Base-by-base conservation (phyloP, 2,329 filamentous ascomycete species). In the Exophiala sideris region DNA sequence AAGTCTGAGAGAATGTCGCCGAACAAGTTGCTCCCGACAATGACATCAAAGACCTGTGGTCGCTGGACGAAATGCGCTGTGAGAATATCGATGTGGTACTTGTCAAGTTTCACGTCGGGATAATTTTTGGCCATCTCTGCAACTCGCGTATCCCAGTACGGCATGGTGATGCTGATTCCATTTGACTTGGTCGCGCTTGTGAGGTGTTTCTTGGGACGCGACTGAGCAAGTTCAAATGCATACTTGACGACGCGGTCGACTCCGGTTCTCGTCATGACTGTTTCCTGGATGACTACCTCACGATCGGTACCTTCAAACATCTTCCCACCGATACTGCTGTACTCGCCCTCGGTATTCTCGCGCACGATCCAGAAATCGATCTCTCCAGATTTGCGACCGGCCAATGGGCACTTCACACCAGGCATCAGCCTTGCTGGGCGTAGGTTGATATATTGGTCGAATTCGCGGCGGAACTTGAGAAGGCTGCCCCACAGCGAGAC, bases 141-240 rank as follows among this genome's bases (percentile, higher is more conserved):
- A 32, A 62, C 60, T 16, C 60, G 45, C 32, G 46, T 52, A 45
- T 62, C 60, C 60, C 60, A 62, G 51, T 60, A 62, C 65, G 87
- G 94, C 62, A 88, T 90, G 74, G 83, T 88, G 66, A 97, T 84
- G 85, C 97, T 97, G 60, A 99, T 89, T 77, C 94, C 94, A 74
- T 99, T 94, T 71, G 87, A 91, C 89, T 99, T 99, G 91, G 97
- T 99, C 79, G 97, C 97, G 71, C 92, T 97, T 73, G 94, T 94
- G 85, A 99, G 97, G 87, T 99, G 94, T 72, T 85, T 91, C 81
- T 89, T 88, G 76, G 91, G 91, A 70, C 96, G 88, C 66, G 89
- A 84, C 76, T 94, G 83, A 65, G 94, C 94, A 73, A 97, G 89
- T 79, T 97, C 92, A 85, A 99, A 99, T 67, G 94, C 94, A 75